These are phyloP conservation scores for Beta corolliflora DNA, from an alignment of 179 eudicot genomes.

Conservation along the genomic window DNA sequence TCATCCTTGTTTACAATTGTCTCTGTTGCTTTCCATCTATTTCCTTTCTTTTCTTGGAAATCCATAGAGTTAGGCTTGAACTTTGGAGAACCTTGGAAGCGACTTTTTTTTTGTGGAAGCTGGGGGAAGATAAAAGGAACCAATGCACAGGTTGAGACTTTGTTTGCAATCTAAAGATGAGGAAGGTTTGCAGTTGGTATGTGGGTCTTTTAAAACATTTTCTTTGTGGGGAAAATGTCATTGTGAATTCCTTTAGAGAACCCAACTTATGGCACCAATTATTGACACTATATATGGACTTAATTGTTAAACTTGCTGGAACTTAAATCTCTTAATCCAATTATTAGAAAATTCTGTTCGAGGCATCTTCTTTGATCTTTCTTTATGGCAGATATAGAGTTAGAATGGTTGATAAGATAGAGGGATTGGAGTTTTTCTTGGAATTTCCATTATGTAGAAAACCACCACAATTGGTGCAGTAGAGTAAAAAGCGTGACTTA, in stretches of 20 bases:
- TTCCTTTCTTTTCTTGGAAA: not conserved
- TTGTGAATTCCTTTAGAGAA: not conserved
- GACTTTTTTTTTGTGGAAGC: not conserved
- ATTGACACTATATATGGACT: not conserved
- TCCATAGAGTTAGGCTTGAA: not conserved
- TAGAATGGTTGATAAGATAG: not conserved
- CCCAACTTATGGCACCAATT: not conserved
- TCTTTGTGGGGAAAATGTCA: not conserved
- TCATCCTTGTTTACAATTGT: not conserved
- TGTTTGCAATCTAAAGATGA: not conserved
- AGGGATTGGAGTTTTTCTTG: too few relatives aligned
- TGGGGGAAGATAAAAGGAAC: not conserved
- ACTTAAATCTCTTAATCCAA: not conserved
- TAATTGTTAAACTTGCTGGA: not conserved
- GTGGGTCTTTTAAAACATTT: not conserved
- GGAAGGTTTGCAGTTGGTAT: not conserved
- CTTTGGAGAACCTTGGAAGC: not conserved
- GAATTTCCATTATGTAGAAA: too few relatives aligned
- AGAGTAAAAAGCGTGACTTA: too few relatives aligned
- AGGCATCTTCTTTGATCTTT: not conserved
- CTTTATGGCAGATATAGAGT: too few relatives aligned
- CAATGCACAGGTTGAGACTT: not conserved
- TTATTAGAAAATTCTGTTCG: too few relatives aligned
- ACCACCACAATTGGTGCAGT: too few relatives aligned
- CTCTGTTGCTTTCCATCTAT: not conserved